Percentiles rank a stretch among this genome's conserved stretches.
phyloP scores from a whole-genome alignment of 495 filamentous ascomycete species.

The Hypoxylon fragiforme region DNA sequence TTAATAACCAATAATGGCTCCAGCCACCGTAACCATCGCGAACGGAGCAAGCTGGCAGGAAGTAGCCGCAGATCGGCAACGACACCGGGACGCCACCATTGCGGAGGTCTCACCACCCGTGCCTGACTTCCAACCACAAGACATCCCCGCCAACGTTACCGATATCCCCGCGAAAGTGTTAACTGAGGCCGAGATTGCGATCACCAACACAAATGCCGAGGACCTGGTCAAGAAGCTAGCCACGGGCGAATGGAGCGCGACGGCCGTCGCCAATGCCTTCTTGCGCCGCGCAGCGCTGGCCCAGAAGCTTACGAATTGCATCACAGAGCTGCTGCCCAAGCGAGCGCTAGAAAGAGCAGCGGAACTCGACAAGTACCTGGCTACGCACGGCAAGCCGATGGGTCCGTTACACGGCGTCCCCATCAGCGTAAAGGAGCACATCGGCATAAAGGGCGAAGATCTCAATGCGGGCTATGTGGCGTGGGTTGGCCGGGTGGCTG shows the following conservation, averaged over 20 bases:
- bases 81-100: constrained; percentile 50
- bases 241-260: constrained; percentile 41
- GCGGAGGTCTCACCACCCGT: constrained; percentile 37
- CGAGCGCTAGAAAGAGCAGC: constrained; percentile 60
- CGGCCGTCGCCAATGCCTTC: constrained; percentile 54
- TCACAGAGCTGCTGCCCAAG: constrained; percentile 67
- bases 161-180: constrained; percentile 48
- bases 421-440: constrained; percentile 68
- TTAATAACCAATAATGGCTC: too few relatives aligned
- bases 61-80: constrained; percentile 48
- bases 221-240: constrained; percentile 45
- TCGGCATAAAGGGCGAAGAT: constrained; percentile 60
- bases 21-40: constrained; percentile 40
- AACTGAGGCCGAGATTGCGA: constrained; percentile 52
- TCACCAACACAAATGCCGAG: constrained; percentile 56
- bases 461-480: constrained; percentile 51
- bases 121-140: constrained; percentile 36
- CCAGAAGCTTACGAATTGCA: constrained; percentile 54
- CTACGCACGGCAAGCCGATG: constrained; percentile 52
- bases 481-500: constrained; percentile 46
- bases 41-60: constrained; percentile 50
- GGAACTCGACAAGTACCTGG: constrained; percentile 58
- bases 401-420: constrained; percentile 72
- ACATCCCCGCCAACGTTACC: constrained; percentile 49
- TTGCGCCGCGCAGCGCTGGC: constrained; percentile 48